Evolutionary conservation across 257 asterid genomes (phyloP), one percentile per base, ranked within the genome.

Genomic region (Capsicum chinense): DNA sequence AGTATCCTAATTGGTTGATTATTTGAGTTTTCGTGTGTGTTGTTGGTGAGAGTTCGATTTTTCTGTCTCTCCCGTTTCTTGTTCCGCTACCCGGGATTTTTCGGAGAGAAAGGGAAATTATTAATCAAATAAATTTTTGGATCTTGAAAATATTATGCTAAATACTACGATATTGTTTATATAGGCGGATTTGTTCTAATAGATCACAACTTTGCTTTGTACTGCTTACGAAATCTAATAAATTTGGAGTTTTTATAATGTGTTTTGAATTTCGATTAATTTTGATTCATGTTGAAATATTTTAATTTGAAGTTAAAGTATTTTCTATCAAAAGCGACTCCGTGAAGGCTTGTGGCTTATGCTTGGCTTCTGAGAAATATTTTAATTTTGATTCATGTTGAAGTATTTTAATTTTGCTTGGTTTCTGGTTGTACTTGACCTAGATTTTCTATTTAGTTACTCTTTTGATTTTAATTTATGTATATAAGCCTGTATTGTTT

Each of bases 271-370:
- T 6, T 64, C 0, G 5, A 64, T 2, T 66, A 35, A 35, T 66
- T 66, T 66, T 0, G 0, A n/a, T 5, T 48, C 11, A 48, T 3
- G 7, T 7, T 48, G 10, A 48, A 48, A 48, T 7, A 48, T 48
- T 48, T 3, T 48, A 48, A 1, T 7, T 60, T 60, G 2, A 19
- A 21, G 2, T 26, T 5, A 26, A 64, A 64, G 5, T 0, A 35
- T 4, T 66, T 0, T 0, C 3, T 12, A 3, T 8, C 13, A 26
- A 63, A 62, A 1, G 0, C 17, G 44, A 63, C 0, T 5, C 0
- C 1, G 48, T 6, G 1, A 5, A 44, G 73, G 71, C 70, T 5
- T 26, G 39, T 63, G 42, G 70, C 0, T 1, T 63, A 63, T 63
- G 70, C 57, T 54, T 54, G 14, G 14, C 14, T 11, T 54, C 57